Evolutionary conservation across 2,329 filamentous ascomycete genomes (phyloP).

Genomic region (Epichloe coenophiala): DNA sequence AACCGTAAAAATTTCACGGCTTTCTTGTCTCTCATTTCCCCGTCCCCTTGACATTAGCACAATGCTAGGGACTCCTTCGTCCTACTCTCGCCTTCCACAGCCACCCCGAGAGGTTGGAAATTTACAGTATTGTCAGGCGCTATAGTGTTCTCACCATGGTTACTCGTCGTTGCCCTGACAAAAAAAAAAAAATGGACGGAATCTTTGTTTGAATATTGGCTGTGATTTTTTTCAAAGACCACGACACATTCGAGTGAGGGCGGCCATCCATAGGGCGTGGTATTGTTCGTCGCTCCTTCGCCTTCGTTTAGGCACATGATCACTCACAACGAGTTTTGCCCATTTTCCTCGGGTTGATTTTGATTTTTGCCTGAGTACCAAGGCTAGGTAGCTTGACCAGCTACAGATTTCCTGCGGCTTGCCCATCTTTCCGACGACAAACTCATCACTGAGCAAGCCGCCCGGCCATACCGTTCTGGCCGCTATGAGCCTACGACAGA

Average conservation of each 20-base stretch:
- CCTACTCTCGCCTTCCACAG: background rate
- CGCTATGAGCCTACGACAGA: too few relatives aligned
- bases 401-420: too few relatives aligned
- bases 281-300: too few relatives aligned
- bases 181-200: background rate
- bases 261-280: too few relatives aligned
- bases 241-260: too few relatives aligned
- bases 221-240: background rate
- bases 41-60: background rate
- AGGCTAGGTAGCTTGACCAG: too few relatives aligned
- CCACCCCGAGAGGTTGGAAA: background rate
- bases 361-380: too few relatives aligned
- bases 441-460: background rate
- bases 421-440: too few relatives aligned
- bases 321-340: too few relatives aligned
- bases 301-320: too few relatives aligned
- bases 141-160: background rate
- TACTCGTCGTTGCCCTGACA: background rate
- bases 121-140: background rate
- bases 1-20: background rate
- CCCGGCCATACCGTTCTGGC: background rate
- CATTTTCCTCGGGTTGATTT: too few relatives aligned
- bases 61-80: background rate
- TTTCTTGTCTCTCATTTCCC: background rate
- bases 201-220: background rate